Evolutionary conservation across 2,329 filamentous ascomycete genomes (phyloP).

Genomic region (Sordariomycetes sp.): DNA sequence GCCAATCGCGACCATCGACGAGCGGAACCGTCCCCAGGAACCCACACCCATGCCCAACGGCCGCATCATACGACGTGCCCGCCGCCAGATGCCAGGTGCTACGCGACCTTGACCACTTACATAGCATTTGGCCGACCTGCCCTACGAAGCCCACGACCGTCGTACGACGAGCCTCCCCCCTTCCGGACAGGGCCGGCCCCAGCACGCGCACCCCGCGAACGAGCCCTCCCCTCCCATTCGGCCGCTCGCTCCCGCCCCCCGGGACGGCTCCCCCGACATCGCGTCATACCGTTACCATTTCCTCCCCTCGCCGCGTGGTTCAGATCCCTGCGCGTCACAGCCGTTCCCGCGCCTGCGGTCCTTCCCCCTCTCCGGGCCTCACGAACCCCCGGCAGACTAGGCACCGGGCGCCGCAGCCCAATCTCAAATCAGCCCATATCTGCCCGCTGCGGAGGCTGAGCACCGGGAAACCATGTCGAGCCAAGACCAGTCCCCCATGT

Average conservation of each 20-base stretch:
- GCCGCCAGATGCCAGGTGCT: not conserved
- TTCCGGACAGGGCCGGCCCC: not conserved
- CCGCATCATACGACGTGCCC: constrained; percentile 2
- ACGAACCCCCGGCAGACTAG: not conserved
- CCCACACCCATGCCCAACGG: not conserved
- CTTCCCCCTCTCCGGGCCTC: not conserved
- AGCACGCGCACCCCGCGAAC: not conserved
- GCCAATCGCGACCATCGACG: not conserved
- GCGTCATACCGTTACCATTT: not conserved
- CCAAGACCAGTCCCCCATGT: constrained; percentile 26
- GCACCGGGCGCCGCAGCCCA: not conserved
- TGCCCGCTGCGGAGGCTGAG: constrained; percentile 6
- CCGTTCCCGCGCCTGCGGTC: not conserved
- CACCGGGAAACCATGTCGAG: constrained; percentile 20
- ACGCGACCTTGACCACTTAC: not conserved
- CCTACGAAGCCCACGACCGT: not conserved
- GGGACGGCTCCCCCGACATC: not conserved
- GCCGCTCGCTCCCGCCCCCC: not conserved
- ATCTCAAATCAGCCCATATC: constrained; percentile 11
- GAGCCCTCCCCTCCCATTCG: not conserved
- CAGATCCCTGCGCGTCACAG: not conserved
- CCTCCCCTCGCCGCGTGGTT: not conserved
- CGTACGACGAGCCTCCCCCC: not conserved
- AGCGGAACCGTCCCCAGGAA: not conserved
- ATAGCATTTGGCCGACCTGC: not conserved